These are phyloP conservation scores for Lepidium campestre DNA, from an alignment of 441 rosid genomes.

Conservation along the genomic window DNA sequence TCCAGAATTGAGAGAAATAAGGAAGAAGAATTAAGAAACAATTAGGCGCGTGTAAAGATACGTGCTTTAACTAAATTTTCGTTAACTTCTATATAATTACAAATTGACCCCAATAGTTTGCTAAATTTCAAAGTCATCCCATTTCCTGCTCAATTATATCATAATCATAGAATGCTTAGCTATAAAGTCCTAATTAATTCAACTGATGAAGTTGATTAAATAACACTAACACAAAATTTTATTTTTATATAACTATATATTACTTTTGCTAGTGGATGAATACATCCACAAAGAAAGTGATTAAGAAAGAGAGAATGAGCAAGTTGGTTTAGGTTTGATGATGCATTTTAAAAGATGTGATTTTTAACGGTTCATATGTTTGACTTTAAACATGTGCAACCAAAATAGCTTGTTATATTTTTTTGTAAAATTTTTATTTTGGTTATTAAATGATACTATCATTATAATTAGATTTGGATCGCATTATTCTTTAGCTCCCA, in stretches of 20 bases:
- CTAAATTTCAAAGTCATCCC: background rate
- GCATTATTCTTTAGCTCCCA: background rate
- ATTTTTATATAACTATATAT: background rate
- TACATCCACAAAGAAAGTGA: background rate
- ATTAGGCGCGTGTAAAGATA: slow-evolving; percentile 9
- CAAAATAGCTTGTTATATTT: too few species aligned
- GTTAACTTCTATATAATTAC: background rate
- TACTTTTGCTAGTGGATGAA: background rate
- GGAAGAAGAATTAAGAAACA: background rate
- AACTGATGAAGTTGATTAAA: background rate
- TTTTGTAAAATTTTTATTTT: too few species aligned
- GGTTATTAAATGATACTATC: too few species aligned
- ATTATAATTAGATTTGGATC: background rate
- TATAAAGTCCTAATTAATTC: background rate
- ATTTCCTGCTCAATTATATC: background rate
- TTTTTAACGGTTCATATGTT: background rate
- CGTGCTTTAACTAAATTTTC: background rate
- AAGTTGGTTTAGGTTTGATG: background rate
- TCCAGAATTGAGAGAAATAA: background rate
- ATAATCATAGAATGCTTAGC: background rate
- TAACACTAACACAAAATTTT: background rate
- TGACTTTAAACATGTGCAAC: too few species aligned
- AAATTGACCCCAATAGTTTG: slow-evolving; percentile 3
- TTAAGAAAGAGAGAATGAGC: background rate
- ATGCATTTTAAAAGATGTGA: background rate